Base-by-base conservation (phyloP, 2,329 filamentous ascomycete species). In the Aspergillus clavatus region DNA sequence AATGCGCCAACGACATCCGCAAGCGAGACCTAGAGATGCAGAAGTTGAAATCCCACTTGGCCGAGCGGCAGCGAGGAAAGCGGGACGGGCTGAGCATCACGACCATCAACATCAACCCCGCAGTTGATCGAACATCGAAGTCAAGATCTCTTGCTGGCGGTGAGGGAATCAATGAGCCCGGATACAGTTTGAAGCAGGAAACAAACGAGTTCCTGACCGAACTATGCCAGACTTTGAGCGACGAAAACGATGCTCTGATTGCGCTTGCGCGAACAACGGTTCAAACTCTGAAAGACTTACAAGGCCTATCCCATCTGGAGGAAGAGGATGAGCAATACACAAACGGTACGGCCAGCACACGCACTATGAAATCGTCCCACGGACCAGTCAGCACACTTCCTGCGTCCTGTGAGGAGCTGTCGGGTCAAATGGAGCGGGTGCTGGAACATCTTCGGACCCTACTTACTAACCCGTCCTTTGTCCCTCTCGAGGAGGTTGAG, bases 381-480 rank as follows among this genome's bases (percentile, higher is more conserved):
- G 58, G 57, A 1, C 58, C 66, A 2, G 63, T 67, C 14, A 64
- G 74, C 38, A 68, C 73, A 3, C 67, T 76, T 18, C 77, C 80
- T n/a, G 75, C 76, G 1, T 78, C 78, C 12, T 82, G 88, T 56
- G 86, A 90, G 36, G 78, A 74, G 5, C 68, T 97, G 50, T 81
- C 85, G 0, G 63, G 71, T 7, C 86, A 94, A 52, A 81, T 96
- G 69, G 84, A 90, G 42, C 74, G 74, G 5, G 83, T 95, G 7
- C 76, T 97, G 48, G 82, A 86, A 26, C 89, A 95, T 61, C 78
- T 98, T 52, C 81, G 86, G 53, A 85, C 79, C 2, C 80, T 98
- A 28, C 75, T 98, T 36, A 96, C 89, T 7, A 97, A 97, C 60
- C 93, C 93, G 1, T 95, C 90, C 2, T 98, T 97, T 64, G 93